These are phyloP conservation scores for Eucalyptus albens DNA, from an alignment of 345 rosid species.

Conservation along the genomic window DNA sequence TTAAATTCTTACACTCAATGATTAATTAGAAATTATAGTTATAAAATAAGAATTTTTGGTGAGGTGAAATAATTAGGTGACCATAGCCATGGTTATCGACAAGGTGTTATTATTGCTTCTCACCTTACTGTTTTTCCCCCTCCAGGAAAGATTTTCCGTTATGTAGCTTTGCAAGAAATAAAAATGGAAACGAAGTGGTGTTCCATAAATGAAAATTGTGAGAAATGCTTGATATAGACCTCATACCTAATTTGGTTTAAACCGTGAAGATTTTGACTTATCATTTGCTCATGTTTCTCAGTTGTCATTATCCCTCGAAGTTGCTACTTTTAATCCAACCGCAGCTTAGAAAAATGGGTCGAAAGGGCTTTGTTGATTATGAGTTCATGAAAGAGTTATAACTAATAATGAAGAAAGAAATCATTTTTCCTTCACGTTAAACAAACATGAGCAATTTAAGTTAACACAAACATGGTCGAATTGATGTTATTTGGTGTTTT, in stretches of 20 bases:
- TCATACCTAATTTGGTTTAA: background rate
- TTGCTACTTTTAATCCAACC: background rate
- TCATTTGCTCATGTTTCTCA: background rate
- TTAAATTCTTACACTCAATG: background rate
- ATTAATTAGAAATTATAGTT: too few species aligned
- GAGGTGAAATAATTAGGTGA: background rate
- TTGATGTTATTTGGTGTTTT: background rate
- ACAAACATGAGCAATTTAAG: background rate
- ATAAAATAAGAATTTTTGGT: background rate
- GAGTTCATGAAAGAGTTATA: background rate
- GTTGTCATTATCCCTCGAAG: background rate
- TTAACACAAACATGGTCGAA: fast-evolving
- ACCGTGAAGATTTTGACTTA: background rate
- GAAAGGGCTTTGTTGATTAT: background rate
- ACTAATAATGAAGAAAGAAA: background rate
- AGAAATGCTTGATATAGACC: background rate
- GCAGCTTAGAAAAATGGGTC: background rate
- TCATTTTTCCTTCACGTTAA: background rate
- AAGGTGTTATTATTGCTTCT: background rate
- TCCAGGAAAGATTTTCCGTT: background rate
- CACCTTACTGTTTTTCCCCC: background rate
- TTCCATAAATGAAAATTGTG: background rate
- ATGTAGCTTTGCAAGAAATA: background rate
- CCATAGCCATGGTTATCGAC: background rate
- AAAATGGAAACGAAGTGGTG: background rate